Base-by-base conservation (phyloP, 257 asterid species). In the Perilla frutescens region DNA sequence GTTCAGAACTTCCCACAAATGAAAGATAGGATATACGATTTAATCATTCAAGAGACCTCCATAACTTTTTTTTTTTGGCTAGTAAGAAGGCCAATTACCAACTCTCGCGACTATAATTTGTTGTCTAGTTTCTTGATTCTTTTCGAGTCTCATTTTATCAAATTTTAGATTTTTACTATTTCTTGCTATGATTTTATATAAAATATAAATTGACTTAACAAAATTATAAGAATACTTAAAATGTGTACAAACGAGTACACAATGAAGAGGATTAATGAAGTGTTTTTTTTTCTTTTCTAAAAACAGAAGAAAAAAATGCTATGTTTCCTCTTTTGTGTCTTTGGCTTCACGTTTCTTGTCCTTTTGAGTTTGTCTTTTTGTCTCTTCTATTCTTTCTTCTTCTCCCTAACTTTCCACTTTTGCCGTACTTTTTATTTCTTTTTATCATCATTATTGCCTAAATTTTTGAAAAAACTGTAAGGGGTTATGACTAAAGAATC, bases 301-400 rank as follows among this genome's bases (percentile, higher is more conserved):
- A 47, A 47, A 47, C 10, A 10, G 11, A 10, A 47, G 11, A 47
- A 2, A 44, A 47, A 47, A 47, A 1, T 2, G 9, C 11, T 47
- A 2, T 45, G n/a, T 47, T 2, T 47, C 11, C 26, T 20, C 26
- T 20, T 20, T 47, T 68, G 31, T 73, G 57, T 53, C 20, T 20
- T 20, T 73, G 74, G 68, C 66, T 76, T 73, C 70, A 76, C 59
- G n/a, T 58, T 11, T 57, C 39, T 69, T 74, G 83, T 69, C 80
- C 48, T 66, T 73, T 79, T 55, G 37, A 36, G 64, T 71, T 76
- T 76, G 81, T 80, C 81, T 14, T 53, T 79, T 76, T 75, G 73
- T 76, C 73, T 66, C 76, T 65, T 65, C 65, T 71, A 71, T 36
- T 56, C 63, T 56, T 69, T 69, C 69, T 62, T 68, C 58, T 69